phyloP scores from a whole-genome alignment of 345 rosid species.

The Euphorbia lathyris region DNA sequence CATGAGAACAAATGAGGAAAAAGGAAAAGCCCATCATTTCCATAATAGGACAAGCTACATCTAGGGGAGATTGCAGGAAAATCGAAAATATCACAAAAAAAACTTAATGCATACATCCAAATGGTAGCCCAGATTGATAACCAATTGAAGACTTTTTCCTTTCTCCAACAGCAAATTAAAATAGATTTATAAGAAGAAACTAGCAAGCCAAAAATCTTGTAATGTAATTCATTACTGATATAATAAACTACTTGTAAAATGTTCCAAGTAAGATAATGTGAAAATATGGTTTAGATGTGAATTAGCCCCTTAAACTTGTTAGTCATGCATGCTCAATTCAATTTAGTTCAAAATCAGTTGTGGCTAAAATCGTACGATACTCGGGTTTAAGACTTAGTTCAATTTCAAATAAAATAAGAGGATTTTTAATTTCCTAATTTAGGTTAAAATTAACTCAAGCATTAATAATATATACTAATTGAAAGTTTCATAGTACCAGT shows the following conservation, averaged over 20 bases:
- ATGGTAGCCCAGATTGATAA: neutral
- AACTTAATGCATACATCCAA: neutral
- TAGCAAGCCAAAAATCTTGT: neutral
- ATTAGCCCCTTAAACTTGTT: neutral
- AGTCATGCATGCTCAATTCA: neutral
- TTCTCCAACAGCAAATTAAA: neutral
- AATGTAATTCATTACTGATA: neutral
- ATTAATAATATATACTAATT: neutral
- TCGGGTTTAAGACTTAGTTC: neutral
- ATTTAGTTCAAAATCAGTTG: neutral
- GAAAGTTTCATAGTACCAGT: neutral
- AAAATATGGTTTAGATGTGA: neutral
- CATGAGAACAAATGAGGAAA: slow-evolving; percentile 13
- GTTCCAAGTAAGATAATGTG: neutral
- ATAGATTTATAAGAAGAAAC: neutral
- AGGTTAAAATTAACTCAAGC: neutral
- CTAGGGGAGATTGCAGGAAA: neutral
- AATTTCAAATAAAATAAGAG: neutral
- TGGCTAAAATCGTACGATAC: neutral
- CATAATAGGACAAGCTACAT: neutral
- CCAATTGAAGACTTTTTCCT: neutral
- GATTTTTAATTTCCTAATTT: neutral
- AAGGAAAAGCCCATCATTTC: slow-evolving; percentile 6
- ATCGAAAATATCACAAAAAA: neutral
- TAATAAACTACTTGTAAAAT: no score